Evolutionary conservation across 2,329 filamentous ascomycete species (phyloP), one percentile per base, ranked within the genome.

Genomic region (Alternaria brassicicola): DNA sequence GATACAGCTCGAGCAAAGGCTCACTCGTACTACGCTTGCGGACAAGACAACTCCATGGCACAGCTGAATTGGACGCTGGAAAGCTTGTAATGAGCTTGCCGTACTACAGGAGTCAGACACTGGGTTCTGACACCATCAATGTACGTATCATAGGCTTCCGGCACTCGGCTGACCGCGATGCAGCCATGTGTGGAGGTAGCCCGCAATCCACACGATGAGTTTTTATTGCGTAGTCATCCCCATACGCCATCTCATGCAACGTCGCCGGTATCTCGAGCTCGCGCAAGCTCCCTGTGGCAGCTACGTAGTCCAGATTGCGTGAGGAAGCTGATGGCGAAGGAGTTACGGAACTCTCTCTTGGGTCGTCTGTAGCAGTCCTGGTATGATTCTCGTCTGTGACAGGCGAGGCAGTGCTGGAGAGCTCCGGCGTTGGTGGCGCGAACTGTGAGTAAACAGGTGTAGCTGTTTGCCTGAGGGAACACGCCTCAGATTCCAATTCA

Each of bases 401-500:
- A 28, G 70, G 66, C 21, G 70, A 69, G n/a, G 64, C 52, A 8
- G 60, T 55, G 26, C 51, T 57, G 19, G 66, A 68, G 13, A 69
- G 50, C 23, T 67, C 67, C 42, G 68, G 63, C 5, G 62, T 66
- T 7, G 50, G 52, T 5, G 66, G 51, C 12, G 62, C 21, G 38
- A 68, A 72, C 4, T 61, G 61, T 9, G 65, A 43, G 9, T 55
- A 66, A 23, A 60, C 59, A 33, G 72, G 68, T 12, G 71, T 73
- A n/a, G 66, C 65, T n/a, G 63, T 60, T 25, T 61, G 66, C 36
- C 63, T 58, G 10, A 68, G 51, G 3, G 70, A 72, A 15, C 71
- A 74, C 7, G 64, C 66, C 15, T 73, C 71, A 3, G 72, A 74
- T 15, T 69, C 69, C 8, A 70, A 50, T 15, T 76, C 72, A 49